These are phyloP conservation scores for Licmophora abbreviata DNA, from an alignment of 108 stramenopile species.

Conservation along the genomic window DNA sequence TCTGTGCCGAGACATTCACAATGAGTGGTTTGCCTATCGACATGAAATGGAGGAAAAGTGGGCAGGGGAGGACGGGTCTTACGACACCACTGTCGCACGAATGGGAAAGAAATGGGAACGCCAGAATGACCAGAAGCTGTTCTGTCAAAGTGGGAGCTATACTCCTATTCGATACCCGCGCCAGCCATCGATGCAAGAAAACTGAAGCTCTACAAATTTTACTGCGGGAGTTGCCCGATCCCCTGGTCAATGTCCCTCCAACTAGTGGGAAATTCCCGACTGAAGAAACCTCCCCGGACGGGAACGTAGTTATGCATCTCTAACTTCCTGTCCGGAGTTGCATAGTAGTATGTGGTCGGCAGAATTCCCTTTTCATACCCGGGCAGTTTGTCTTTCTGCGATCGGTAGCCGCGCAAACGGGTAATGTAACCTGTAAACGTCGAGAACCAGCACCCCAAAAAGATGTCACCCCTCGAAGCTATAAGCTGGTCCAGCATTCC, in stretches of 20 bases:
- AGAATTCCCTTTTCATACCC: slow-evolving; percentile 42
- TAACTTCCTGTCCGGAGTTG: slow-evolving; percentile 30
- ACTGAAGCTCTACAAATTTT: no score
- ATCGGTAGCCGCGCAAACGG: slow-evolving; percentile 63
- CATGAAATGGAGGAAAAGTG: no score
- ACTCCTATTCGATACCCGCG: no score
- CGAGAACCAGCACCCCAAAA: slow-evolving; percentile 78
- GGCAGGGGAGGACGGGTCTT: no score
- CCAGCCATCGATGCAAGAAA: no score
- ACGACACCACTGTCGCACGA: no score
- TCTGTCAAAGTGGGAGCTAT: no score
- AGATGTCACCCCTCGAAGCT: slow-evolving; percentile 46
- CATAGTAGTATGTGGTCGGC: slow-evolving; percentile 46
- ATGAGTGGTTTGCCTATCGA: no score
- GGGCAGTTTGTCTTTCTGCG: slow-evolving; percentile 32
- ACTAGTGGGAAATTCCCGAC: slow-evolving; percentile 61
- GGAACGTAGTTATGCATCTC: slow-evolving; percentile 48
- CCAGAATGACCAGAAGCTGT: no score
- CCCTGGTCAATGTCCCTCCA: slow-evolving; percentile 66
- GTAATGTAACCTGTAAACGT: slow-evolving; percentile 69
- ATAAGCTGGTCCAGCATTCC: slow-evolving; percentile 90
- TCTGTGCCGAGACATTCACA: no score
- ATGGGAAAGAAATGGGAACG: no score
- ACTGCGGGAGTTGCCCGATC: slow-evolving; percentile 3
- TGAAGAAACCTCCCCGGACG: slow-evolving; percentile 39